phyloP scores from a whole-genome alignment of 148 eudicot genomes.

The Cornus florida region DNA sequence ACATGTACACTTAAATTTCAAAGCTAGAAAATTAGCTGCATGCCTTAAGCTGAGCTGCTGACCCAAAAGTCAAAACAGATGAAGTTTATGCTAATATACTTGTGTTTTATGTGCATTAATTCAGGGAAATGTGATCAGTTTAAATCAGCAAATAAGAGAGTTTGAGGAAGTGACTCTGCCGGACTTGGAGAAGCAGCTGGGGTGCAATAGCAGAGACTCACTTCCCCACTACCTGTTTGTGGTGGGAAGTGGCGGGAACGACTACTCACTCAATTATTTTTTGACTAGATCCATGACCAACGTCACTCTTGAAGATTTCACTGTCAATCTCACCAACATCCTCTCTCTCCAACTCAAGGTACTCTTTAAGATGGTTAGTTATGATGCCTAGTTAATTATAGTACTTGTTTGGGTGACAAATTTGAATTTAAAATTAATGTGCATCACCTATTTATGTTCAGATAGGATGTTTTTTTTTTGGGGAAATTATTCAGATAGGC shows the following conservation, averaged over 20 bases:
- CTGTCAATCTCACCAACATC: slow-evolving; percentile 22
- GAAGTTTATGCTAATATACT: background rate
- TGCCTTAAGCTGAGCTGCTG: too few relatives aligned
- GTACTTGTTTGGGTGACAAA: too few relatives aligned
- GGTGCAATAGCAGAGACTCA: slow-evolving; percentile 8
- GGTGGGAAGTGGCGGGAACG: slow-evolving; percentile 45
- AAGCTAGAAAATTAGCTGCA: too few relatives aligned
- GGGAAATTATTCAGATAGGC: too few relatives aligned
- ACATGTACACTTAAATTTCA: too few relatives aligned
- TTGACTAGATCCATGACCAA: slow-evolving; percentile 11
- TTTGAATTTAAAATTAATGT: too few relatives aligned
- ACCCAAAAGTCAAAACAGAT: background rate
- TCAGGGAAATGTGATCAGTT: slow-evolving; percentile 35
- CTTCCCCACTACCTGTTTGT: slow-evolving; percentile 32
- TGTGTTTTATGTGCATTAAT: background rate
- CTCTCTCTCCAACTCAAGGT: slow-evolving; percentile 38
- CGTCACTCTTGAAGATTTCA: slow-evolving; percentile 28
- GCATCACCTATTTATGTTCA: too few relatives aligned
- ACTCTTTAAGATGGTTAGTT: too few relatives aligned
- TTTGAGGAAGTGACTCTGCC: slow-evolving; percentile 40
- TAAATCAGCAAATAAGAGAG: slow-evolving; percentile 33
- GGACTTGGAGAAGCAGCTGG: slow-evolving; percentile 25
- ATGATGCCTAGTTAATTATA: too few relatives aligned
- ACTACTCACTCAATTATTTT: slow-evolving; percentile 37
- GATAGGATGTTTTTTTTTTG: too few relatives aligned